Percentiles rank a stretch among this genome's conserved stretches.
phyloP scores from a whole-genome alignment of 208 protist genomes.

The Acanthamoeba castellanii region DNA sequence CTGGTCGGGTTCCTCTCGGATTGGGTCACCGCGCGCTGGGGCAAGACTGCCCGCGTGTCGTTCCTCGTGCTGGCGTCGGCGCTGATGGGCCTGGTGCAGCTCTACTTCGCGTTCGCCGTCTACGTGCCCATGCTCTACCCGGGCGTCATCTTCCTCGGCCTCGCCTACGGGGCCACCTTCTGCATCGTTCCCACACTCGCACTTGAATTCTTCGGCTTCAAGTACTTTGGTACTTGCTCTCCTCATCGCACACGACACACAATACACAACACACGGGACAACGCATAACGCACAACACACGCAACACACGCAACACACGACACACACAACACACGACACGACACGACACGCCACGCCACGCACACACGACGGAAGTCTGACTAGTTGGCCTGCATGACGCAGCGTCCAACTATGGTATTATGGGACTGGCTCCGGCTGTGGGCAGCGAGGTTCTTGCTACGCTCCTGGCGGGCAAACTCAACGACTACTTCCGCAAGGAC shows the following conservation, averaged over 20 bases:
- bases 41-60: not conserved
- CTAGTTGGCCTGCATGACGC: not conserved
- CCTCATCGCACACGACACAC: too few relatives aligned
- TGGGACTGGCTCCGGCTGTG: slow-evolving; percentile 46
- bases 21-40: slow-evolving; percentile 1
- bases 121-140: slow-evolving; percentile 58
- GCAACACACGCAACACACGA: too few relatives aligned
- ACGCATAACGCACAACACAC: too few relatives aligned
- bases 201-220: slow-evolving; percentile 48
- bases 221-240: slow-evolving; percentile 15
- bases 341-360: too few relatives aligned
- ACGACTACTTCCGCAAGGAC: slow-evolving; percentile 60
- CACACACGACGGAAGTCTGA: not conserved
- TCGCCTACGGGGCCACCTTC: slow-evolving; percentile 54
- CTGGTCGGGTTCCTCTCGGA: slow-evolving; percentile 66
- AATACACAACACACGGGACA: too few relatives aligned
- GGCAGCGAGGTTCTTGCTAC: slow-evolving; percentile 43
- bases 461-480: slow-evolving; percentile 43
- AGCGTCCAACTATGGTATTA: slow-evolving; percentile 34
- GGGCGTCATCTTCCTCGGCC: not conserved
- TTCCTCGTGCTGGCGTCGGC: not conserved
- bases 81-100: slow-evolving; percentile 12
- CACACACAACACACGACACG: not conserved
- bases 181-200: slow-evolving; percentile 22
- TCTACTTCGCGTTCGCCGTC: slow-evolving; percentile 20